Percentiles rank a stretch among this genome's conserved stretches.
phyloP scores from a whole-genome alignment of 2,329 filamentous ascomycete genomes.

The Fusarium liriodendri region DNA sequence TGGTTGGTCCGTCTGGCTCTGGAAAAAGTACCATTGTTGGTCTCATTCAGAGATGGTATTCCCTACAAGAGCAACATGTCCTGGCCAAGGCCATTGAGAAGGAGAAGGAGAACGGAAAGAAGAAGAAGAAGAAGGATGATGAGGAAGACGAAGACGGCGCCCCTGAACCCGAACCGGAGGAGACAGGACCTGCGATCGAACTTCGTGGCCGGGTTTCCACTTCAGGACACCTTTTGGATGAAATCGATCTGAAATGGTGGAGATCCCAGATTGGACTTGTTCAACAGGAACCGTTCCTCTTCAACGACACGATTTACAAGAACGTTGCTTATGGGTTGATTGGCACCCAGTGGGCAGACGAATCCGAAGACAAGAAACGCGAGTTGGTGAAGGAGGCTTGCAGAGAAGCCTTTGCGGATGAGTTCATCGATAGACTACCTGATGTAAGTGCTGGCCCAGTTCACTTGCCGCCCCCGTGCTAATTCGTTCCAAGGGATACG shows the following conservation, averaged over 20 bases:
- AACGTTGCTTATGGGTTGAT: constrained; percentile 72
- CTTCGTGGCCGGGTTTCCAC: constrained; percentile 62
- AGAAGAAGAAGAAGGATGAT: constrained; percentile 51
- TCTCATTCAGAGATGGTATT: constrained; percentile 79
- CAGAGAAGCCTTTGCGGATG: constrained; percentile 74
- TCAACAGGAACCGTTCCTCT: constrained; percentile 76
- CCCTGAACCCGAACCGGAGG: constrained; percentile 48
- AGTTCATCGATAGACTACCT: constrained; percentile 74
- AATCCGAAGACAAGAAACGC: constrained; percentile 65
- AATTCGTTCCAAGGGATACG: constrained; percentile 65
- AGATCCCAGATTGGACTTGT: constrained; percentile 72
- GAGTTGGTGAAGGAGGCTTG: constrained; percentile 73
- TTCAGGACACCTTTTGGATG: constrained; percentile 63
- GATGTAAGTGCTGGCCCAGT: constrained; percentile 49
- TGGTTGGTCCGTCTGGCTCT: constrained; percentile 78
- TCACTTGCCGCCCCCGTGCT: constrained; percentile 1
- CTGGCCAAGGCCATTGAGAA: constrained; percentile 62
- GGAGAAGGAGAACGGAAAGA: constrained; percentile 57
- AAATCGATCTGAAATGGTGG: constrained; percentile 73
- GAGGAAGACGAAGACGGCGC: constrained; percentile 42
- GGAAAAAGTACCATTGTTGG: constrained; percentile 82
- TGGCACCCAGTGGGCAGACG: constrained; percentile 63
- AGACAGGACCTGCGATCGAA: constrained; percentile 56
- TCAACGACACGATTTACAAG: constrained; percentile 72
- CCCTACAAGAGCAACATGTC: constrained; percentile 64